These are phyloP conservation scores for Ceratocystis huliohia DNA, from an alignment of 2,329 filamentous ascomycete genomes.

Conservation along the genomic window DNA sequence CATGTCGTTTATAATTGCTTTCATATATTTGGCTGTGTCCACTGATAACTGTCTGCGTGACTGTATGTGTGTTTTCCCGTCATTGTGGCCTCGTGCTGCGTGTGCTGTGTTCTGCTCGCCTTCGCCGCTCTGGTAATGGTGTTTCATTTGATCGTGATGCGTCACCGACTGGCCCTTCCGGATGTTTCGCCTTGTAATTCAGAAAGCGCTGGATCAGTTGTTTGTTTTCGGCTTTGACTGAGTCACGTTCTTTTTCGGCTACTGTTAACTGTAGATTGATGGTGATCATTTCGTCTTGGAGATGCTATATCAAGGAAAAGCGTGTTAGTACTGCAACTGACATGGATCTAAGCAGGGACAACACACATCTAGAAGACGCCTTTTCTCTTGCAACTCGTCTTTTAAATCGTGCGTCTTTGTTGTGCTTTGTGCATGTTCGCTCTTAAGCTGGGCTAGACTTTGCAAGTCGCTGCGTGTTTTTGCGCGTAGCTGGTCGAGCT, in stretches of 20 bases:
- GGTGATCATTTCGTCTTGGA: conserved; percentile 86
- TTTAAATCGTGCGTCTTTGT: conserved; percentile 65
- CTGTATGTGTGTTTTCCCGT: background rate
- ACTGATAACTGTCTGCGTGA: too few species aligned
- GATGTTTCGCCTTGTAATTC: conserved; percentile 73
- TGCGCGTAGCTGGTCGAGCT: conserved; percentile 50
- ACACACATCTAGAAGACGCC: conserved; percentile 60
- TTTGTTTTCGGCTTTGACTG: conserved; percentile 69
- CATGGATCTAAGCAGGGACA: background rate
- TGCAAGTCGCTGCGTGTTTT: conserved; percentile 48
- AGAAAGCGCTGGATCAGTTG: conserved; percentile 88
- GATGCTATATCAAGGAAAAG: conserved; percentile 38
- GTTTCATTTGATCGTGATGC: background rate
- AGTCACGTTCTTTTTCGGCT: conserved; percentile 61
- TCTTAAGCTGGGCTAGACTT: conserved; percentile 48
- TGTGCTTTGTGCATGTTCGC: conserved; percentile 48
- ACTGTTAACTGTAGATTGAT: conserved; percentile 80
- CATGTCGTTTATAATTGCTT: background rate
- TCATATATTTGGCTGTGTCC: background rate
- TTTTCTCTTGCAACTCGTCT: conserved; percentile 74
- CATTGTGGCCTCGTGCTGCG: background rate
- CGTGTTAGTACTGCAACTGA: background rate
- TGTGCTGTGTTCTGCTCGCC: conserved; percentile 28
- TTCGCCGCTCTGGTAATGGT: conserved; percentile 50
- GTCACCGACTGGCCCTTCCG: conserved; percentile 39